phyloP scores from a whole-genome alignment of 1,139 yeast genomes.

The Lodderomyces theae region DNA sequence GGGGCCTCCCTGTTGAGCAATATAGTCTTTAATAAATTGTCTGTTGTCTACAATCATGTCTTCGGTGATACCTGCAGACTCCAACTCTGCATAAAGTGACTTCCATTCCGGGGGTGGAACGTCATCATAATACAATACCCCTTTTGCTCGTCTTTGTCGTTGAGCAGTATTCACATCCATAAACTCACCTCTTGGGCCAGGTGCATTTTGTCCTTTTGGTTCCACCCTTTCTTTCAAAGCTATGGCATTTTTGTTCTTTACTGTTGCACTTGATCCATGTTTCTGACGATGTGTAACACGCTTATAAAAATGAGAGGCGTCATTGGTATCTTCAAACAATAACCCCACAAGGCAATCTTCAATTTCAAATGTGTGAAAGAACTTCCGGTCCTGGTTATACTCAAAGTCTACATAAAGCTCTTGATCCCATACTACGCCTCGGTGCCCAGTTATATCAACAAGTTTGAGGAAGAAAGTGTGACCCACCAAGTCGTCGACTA shows the following conservation, averaged over 20 bases:
- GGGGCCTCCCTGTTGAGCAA: slow-evolving; percentile 77
- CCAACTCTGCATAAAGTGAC: slow-evolving; percentile 68
- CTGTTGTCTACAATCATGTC: slow-evolving; percentile 89
- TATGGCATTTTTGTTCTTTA: slow-evolving; percentile 81
- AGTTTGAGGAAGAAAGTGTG: slow-evolving; percentile 87
- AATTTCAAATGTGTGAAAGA: slow-evolving; percentile 90
- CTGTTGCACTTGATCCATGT: slow-evolving; percentile 82
- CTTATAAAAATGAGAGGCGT: slow-evolving; percentile 82
- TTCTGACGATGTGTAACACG: slow-evolving; percentile 73
- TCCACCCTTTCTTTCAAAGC: slow-evolving; percentile 60
- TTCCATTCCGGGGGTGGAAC: slow-evolving; percentile 88
- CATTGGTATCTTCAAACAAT: slow-evolving; percentile 82
- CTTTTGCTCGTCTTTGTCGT: slow-evolving; percentile 54
- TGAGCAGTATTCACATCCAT: slow-evolving; percentile 51
- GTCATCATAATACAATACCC: slow-evolving; percentile 69
- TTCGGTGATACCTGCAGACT: slow-evolving; percentile 76
- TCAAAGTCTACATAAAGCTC: slow-evolving; percentile 85
- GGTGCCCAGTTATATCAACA: slow-evolving; percentile 76
- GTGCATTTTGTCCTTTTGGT: slow-evolving; percentile 31
- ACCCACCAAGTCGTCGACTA: slow-evolving; percentile 92
- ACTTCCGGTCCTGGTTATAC: slow-evolving; percentile 89
- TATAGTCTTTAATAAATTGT: slow-evolving; percentile 76
- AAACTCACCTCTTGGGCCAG: slow-evolving; percentile 76
- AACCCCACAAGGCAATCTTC: slow-evolving; percentile 91
- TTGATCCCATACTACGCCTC: slow-evolving; percentile 96